phyloP scores from a whole-genome alignment of 352 stramenopile species.

The Pythium biforme region DNA sequence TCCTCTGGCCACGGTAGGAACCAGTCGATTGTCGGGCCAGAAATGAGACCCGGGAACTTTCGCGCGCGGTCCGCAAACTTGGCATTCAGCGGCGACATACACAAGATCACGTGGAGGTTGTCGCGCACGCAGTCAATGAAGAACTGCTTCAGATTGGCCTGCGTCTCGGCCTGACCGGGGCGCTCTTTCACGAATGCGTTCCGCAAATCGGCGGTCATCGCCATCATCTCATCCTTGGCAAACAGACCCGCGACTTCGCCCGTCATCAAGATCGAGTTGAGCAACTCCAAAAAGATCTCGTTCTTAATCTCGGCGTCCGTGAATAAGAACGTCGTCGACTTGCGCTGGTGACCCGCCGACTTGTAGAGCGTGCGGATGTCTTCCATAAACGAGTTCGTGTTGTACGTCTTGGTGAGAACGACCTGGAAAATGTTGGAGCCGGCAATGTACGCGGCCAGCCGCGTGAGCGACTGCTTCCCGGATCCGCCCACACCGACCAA shows the following conservation, averaged over 20 bases:
- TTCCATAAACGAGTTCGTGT: conserved; percentile 96
- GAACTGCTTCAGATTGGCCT: conserved; percentile 97
- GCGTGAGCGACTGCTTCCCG: conserved; percentile 97
- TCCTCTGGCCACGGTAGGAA: conserved; percentile 99
- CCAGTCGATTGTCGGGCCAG: conserved; percentile 98
- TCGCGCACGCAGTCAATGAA: conserved; percentile 98
- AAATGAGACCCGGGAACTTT: conserved; percentile 98
- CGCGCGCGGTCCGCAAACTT: conserved; percentile 96
- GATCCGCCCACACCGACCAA: conserved; percentile 97
- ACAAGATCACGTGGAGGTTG: conserved; percentile 98
- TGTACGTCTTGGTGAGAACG: conserved; percentile 98
- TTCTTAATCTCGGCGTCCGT: conserved; percentile 99
- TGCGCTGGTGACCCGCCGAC: conserved; percentile 94
- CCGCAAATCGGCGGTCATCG: conserved; percentile 96
- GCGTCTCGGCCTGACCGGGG: conserved; percentile 92
- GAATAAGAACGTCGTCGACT: conserved; percentile 98
- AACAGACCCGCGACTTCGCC: conserved; percentile 98
- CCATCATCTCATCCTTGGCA: conserved; percentile 99
- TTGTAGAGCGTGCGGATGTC: conserved; percentile 97
- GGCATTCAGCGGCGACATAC: conserved; percentile 98
- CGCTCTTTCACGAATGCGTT: conserved; percentile 95
- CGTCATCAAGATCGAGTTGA: conserved; percentile 98
- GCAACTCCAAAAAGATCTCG: conserved; percentile 98
- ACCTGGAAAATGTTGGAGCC: conserved; percentile 97
- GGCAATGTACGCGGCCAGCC: conserved; percentile 96